Base-by-base conservation (phyloP, 2,329 filamentous ascomycete genomes). In the Paraphaeosphaeria sporulosa region DNA sequence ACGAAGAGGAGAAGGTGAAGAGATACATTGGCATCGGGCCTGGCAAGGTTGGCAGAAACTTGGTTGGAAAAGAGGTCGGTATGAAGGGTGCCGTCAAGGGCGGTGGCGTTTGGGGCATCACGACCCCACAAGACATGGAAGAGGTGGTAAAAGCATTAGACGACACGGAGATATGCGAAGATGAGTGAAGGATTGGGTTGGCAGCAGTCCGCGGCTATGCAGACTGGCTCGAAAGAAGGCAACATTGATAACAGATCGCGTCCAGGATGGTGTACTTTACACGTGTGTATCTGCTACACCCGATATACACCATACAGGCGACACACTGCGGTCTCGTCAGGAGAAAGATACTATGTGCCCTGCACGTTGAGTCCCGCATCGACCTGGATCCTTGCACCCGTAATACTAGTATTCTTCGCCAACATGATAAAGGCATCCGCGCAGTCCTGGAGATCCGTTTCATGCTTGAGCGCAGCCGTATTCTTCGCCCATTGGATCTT, bases 31-130 rank as follows among this genome's bases (percentile, higher is more conserved):
- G 94, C 46, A 92, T 98, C 63, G 94, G 94, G 0, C 94, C 94
- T 0, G 94, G 94, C 5, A 96, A 96, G 76, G 94, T 98, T 2
- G 94, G 94, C 0, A 85, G 94, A 59, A 97, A 97, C 75, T 83
- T 98, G 8, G 94, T 98, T 1, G 93, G 94, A 13, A 97, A 97
- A 79, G 94, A 97, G 79, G 94, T 97, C 3, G 94, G 93, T 10
- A 94, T 95, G 87, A 87, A 90, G 71, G 92, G 95, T 57, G 81
- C 86, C 17, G 87, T 94, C 51, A 96, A 94, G 75, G 93, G 93
- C 1, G 94, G 93, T 51, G 94, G 94, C 2, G 94, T 97, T 0
- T 97, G 94, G 93, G 93, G 90, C 4, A 91, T 97, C 56, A 94
- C 89, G 10, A 90, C 93, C 74, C 93, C 52, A 9, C 85, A 84